Base-by-base conservation (phyloP, 2,329 filamentous ascomycete genomes). In the Rutstroemia sp. region DNA sequence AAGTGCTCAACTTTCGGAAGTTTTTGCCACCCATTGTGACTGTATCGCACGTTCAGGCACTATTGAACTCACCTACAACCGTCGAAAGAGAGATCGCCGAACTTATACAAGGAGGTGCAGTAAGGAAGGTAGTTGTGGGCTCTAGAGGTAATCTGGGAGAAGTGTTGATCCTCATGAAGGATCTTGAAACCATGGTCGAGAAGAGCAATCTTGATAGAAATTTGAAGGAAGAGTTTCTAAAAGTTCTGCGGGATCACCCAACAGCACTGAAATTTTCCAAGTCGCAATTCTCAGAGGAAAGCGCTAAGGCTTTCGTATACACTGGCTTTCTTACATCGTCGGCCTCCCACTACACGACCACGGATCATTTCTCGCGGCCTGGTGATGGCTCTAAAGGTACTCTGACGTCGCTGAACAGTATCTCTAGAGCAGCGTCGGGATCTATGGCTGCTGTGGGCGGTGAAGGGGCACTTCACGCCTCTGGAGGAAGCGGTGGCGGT, bases 381-480 rank as follows among this genome's bases (percentile, higher is more conserved):
- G 70, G 71, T 9, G 66, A 72, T 9, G 70, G 70, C 6, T 71
- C 71, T 4, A 55, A 63, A 61, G 77, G 77, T 16, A 81, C 78
- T 9, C 72, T 85, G 39, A 77, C 80, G 23, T 83, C 82, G 3
- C 74, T 90, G 9, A 79, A 84, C 39, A 78, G 76, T 25, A 81
- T 88, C 21, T 81, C 83, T 2, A 77, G 75, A 60, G 83, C 85
- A 21, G 81, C 86, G 5, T 86, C 87, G 0, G 88, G 88, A 14
- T 84, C 83, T 2, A 65, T 87, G 2, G 85, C 77, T 6, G 86
- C 87, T 1, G 82, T 90, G 0, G 88, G 88, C 1, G 87, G 87
- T 4, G 72, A 75, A n/a, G 80, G 81, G 19, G 85, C 82, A 2
- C 73, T 89, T 5, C 80, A 86, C 66, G 78, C 77, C 49, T 81